Percentiles rank a stretch among this genome's conserved stretches.
These are phyloP conservation scores for Symbiodinium pilosum DNA, from an alignment of 73 alveolate genomes.

Conservation along the genomic window DNA sequence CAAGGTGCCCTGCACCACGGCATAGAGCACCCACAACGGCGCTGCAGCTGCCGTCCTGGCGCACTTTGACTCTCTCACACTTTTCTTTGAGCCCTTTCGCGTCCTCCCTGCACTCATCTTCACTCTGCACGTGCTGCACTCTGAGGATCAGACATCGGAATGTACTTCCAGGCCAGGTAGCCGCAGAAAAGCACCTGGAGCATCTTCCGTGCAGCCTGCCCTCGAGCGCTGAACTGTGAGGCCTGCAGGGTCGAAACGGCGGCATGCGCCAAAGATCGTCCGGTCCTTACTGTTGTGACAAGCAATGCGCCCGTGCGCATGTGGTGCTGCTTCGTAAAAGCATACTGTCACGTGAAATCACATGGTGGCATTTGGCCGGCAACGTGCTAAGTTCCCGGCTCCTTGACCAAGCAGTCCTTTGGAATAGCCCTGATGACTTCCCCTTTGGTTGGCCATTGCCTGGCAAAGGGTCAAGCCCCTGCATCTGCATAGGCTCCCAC, in stretches of 20 bases:
- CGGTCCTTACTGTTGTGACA: neutral
- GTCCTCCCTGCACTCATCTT: neutral
- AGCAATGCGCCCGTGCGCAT: neutral
- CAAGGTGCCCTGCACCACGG: constrained; percentile 87
- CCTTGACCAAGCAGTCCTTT: constrained; percentile 29
- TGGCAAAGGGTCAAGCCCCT: neutral
- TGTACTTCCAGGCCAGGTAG: constrained; percentile 92
- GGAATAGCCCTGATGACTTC: constrained; percentile 80
- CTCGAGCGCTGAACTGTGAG: neutral
- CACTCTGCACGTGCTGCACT: neutral
- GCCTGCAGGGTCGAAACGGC: constrained; percentile 88
- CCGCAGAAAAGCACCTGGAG: constrained; percentile 63
- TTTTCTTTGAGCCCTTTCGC: neutral
- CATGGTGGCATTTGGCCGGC: neutral
- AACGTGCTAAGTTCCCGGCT: neutral
- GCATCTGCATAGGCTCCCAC: too few species aligned
- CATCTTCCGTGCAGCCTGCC: neutral
- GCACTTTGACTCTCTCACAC: neutral
- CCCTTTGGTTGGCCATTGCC: constrained; percentile 84
- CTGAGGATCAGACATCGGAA: constrained; percentile 44
- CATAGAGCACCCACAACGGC: constrained; percentile 84
- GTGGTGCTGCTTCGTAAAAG: neutral
- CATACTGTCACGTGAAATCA: neutral
- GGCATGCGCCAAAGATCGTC: constrained; percentile 72
- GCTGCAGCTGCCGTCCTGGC: constrained; percentile 55